A percentile compares a stretch with the other conserved stretches of the same genome.
Evolutionary conservation across 306 rosid genomes (phyloP).

Genomic region (Corylus heterophylla): DNA sequence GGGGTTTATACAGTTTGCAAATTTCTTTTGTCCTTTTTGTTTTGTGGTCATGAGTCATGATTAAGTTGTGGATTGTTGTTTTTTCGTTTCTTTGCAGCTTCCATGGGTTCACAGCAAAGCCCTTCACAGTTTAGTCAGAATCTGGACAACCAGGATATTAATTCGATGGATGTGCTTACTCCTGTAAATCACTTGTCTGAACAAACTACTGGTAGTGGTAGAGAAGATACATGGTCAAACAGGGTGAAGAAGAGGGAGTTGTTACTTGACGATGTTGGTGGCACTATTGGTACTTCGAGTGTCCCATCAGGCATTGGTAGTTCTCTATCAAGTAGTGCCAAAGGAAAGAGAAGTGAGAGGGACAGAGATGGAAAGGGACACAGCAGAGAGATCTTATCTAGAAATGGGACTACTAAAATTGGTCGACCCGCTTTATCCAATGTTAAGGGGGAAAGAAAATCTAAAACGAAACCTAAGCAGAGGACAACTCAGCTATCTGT

Average conservation of each 20-base stretch:
- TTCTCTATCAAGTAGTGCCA: constrained; percentile 83
- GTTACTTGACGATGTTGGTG: constrained; percentile 87
- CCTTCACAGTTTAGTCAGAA: constrained; percentile 73
- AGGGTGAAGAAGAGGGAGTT: constrained; percentile 98
- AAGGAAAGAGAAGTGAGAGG: constrained; percentile 98
- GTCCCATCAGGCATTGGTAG: constrained; percentile 65
- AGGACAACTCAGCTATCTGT: constrained; percentile 88
- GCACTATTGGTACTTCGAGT: constrained; percentile 48
- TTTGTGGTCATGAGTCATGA: not conserved
- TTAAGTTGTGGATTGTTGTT: constrained; percentile 14
- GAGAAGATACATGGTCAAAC: constrained; percentile 79
- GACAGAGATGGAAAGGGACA: constrained; percentile 98
- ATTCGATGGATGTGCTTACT: constrained; percentile 59
- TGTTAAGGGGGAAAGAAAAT: constrained; percentile 86
- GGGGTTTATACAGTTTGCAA: not conserved
- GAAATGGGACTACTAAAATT: constrained; percentile 82
- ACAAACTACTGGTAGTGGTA: constrained; percentile 60
- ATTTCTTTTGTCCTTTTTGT: constrained; percentile 13
- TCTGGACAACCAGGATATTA: constrained; percentile 58
- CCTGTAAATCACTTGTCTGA: constrained; percentile 60
- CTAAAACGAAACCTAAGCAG: constrained; percentile 96
- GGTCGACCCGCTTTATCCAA: constrained; percentile 79
- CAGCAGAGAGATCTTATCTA: constrained; percentile 75
- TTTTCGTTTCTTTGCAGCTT: constrained; percentile 47
- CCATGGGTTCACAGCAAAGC: constrained; percentile 78